Conservation (phyloP, 441 rosid species). For the Viola pubescens region DNA sequence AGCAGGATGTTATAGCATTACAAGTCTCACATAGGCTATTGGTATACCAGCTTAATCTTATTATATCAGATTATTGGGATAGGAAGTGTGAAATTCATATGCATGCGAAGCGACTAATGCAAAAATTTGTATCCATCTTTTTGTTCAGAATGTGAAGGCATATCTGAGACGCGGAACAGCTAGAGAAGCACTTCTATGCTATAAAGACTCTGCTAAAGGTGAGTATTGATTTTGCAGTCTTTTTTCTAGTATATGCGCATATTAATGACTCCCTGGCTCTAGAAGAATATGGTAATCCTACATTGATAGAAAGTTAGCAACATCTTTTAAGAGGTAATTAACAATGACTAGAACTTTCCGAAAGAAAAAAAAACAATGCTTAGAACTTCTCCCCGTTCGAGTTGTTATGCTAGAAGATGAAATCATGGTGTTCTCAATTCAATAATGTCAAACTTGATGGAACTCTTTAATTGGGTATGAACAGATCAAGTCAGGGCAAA, state of each 20-base stretch:
- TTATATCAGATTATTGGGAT: neutral
- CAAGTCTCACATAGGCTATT: too few species aligned
- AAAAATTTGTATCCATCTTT: slow-evolving; percentile 9
- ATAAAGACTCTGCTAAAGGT: slow-evolving; percentile 86
- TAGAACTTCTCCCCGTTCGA: too few species aligned
- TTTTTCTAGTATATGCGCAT: neutral
- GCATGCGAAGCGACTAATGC: neutral
- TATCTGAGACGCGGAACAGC: slow-evolving; percentile 93
- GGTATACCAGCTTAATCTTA: neutral
- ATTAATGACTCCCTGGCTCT: neutral
- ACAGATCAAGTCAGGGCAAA: too few species aligned
- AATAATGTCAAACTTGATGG: too few species aligned
- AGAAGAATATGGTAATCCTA: neutral
- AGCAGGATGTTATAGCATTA: neutral
- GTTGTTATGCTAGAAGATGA: too few species aligned
- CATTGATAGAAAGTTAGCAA: neutral
- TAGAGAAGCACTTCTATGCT: slow-evolving; percentile 66
- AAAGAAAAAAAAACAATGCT: too few species aligned
- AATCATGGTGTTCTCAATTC: too few species aligned
- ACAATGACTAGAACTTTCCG: too few species aligned
- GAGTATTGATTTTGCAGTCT: slow-evolving; percentile 10
- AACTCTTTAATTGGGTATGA: too few species aligned
- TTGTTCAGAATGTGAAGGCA: slow-evolving; percentile 81
- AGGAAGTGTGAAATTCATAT: neutral
- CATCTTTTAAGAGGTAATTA: too few species aligned